Percentiles rank a stretch among this genome's conserved stretches.
phyloP scores from a whole-genome alignment of 495 filamentous ascomycete species.

The Talaromyces liani region DNA sequence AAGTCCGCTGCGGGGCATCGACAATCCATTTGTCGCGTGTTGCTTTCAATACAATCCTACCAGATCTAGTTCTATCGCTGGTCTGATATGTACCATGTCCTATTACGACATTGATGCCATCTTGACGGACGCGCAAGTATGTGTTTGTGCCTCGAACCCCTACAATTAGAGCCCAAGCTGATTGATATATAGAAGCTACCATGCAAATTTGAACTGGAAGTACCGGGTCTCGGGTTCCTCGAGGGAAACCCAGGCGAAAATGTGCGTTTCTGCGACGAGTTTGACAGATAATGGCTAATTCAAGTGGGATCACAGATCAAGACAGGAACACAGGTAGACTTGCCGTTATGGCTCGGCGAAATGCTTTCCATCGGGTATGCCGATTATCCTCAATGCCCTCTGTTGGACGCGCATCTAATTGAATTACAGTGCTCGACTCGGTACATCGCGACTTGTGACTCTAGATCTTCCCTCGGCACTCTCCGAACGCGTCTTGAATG shows the following conservation, averaged over 20 bases:
- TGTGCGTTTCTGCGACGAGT: constrained; percentile 27
- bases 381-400: not conserved
- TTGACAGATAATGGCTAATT: not conserved
- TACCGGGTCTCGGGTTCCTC: constrained; percentile 80
- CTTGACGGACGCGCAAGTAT: constrained; percentile 82
- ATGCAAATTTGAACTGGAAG: constrained; percentile 83
- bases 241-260: constrained; percentile 67
- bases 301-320: constrained; percentile 49
- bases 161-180: constrained; percentile 8
- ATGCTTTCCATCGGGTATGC: constrained; percentile 76
- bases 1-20: not conserved
- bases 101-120: constrained; percentile 97
- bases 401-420: constrained; percentile 6
- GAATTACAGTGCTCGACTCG: constrained; percentile 37
- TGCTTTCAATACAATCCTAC: not conserved
- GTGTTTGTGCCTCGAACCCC: constrained; percentile 5
- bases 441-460: constrained; percentile 57
- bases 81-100: constrained; percentile 36
- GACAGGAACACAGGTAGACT: constrained; percentile 65
- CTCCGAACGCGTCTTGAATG: constrained; percentile 76
- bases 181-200: constrained; percentile 69
- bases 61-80: no score
- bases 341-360: constrained; percentile 95
- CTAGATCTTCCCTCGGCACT: constrained; percentile 78
- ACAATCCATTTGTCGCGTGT: not conserved